Percentiles rank a stretch among this genome's conserved stretches.
phyloP scores from a whole-genome alignment of 305 asterid species.

The Euphrasia arctica region DNA sequence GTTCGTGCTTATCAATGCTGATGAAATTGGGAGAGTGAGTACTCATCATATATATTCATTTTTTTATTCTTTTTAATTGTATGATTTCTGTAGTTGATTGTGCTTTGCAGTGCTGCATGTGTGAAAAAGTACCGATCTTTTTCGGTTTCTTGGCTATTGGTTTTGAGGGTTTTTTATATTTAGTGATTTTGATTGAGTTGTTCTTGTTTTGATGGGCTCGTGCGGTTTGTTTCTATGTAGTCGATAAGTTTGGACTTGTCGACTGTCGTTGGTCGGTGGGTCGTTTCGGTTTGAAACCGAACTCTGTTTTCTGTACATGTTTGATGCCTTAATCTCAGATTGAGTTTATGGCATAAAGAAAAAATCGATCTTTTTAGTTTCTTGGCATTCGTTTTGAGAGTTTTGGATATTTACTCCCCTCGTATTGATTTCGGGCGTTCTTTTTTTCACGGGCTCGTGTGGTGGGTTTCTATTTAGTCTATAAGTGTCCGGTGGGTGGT shows the following conservation, averaged over 20 bases:
- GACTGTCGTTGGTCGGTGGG: neutral
- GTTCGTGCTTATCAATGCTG: slow-evolving; percentile 77
- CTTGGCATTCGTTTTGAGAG: too few relatives aligned
- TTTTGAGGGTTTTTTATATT: neutral
- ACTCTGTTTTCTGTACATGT: neutral
- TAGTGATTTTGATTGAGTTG: neutral
- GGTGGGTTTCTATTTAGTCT: too few relatives aligned
- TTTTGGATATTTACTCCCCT: too few relatives aligned
- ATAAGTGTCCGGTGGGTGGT: too few relatives aligned
- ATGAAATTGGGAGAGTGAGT: slow-evolving; percentile 74
- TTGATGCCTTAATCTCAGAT: neutral
- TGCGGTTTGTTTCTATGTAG: too few relatives aligned
- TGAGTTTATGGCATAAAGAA: neutral
- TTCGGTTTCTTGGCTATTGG: neutral
- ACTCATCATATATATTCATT: neutral
- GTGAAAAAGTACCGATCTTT: slow-evolving; percentile 7
- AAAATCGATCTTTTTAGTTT: too few relatives aligned
- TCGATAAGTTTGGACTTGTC: too few relatives aligned
- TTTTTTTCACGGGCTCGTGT: too few relatives aligned
- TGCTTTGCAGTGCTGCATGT: slow-evolving; percentile 12
- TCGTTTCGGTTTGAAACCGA: neutral
- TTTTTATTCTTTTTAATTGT: neutral
- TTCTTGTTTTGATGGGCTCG: neutral
- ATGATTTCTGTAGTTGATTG: slow-evolving; percentile 2
- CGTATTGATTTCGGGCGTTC: too few relatives aligned